Conservation (phyloP, 2,329 filamentous ascomycete genomes). For the Cladophialophora carrionii region DNA sequence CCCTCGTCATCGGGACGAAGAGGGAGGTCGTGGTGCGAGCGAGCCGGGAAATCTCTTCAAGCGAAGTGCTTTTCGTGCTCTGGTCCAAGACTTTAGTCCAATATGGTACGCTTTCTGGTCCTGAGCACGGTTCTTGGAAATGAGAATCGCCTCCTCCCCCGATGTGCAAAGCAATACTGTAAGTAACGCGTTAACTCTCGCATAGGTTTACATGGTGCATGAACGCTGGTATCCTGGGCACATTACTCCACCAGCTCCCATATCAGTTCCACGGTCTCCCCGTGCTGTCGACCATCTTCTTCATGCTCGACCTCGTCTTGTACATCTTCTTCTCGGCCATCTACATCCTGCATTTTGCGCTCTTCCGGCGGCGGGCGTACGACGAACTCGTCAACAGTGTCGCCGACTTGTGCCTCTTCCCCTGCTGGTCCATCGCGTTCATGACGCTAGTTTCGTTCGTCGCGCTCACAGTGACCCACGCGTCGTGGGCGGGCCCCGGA, state of each 20-base stretch:
- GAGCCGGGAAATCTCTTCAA: not conserved
- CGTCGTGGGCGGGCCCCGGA: conserved; percentile 40
- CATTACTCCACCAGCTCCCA: conserved; percentile 35
- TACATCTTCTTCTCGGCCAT: conserved; percentile 40
- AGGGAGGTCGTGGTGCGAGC: not conserved
- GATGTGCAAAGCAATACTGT: not conserved
- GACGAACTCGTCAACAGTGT: conserved; percentile 42
- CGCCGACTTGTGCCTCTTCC: conserved; percentile 46
- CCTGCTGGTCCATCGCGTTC: conserved; percentile 47
- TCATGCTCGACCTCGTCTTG: conserved; percentile 46
- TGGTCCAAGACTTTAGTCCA: conserved; percentile 7
- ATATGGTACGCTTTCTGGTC: not conserved
- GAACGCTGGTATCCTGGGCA: conserved; percentile 34
- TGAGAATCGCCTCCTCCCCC: not conserved
- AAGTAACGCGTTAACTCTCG: not conserved
- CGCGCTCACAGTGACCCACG: conserved; percentile 61
- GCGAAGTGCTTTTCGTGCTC: conserved; percentile 1
- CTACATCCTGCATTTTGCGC: conserved; percentile 43
- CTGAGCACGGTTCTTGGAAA: not conserved
- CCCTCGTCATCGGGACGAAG: not conserved
- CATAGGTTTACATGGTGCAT: conserved; percentile 36
- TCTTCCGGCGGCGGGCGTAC: conserved; percentile 43
- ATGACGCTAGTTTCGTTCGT: conserved; percentile 40
- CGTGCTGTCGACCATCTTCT: conserved; percentile 46
- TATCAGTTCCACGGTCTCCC: conserved; percentile 49